These are phyloP conservation scores for Amanita exitialis DNA, from an alignment of 768 basidiomycete species.

Conservation along the genomic window DNA sequence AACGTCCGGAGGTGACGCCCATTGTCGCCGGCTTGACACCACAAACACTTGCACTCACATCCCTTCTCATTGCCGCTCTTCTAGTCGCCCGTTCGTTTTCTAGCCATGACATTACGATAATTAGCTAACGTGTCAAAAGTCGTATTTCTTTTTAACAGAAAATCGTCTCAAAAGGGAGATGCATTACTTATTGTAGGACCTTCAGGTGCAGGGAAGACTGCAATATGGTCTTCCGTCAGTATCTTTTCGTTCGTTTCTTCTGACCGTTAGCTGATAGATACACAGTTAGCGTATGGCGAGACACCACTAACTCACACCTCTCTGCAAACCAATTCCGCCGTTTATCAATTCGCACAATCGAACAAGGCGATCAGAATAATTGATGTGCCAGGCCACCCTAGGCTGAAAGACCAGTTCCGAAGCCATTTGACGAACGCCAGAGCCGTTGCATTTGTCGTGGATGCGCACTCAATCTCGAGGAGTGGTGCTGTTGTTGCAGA, in stretches of 20 bases:
- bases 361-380: conserved; percentile 43
- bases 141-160: conserved; percentile 33
- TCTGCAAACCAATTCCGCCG: conserved; percentile 58
- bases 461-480: conserved; percentile 68
- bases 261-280: conserved; percentile 1
- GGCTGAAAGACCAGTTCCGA: conserved; percentile 63
- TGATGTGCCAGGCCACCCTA: conserved; percentile 82
- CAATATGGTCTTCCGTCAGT: conserved; percentile 62
- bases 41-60: conserved; percentile 27
- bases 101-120: not conserved
- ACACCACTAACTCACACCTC: conserved; percentile 66
- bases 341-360: conserved; percentile 29
- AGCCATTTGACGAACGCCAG: conserved; percentile 56
- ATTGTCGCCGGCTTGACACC: conserved; percentile 26
- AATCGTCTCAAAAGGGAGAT: conserved; percentile 39
- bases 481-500: conserved; percentile 71
- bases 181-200: conserved; percentile 69
- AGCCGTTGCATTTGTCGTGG: conserved; percentile 69
- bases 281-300: conserved; percentile 56
- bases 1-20: conserved; percentile 24
- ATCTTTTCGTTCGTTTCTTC: not conserved
- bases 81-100: conserved; percentile 9
- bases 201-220: conserved; percentile 74
- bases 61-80: conserved; percentile 36
- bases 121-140: conserved; percentile 18